Evolutionary conservation across 805 yeast species (phyloP), one percentile per base, ranked within the genome.

Genomic region (Zygotorulaspora sp.): DNA sequence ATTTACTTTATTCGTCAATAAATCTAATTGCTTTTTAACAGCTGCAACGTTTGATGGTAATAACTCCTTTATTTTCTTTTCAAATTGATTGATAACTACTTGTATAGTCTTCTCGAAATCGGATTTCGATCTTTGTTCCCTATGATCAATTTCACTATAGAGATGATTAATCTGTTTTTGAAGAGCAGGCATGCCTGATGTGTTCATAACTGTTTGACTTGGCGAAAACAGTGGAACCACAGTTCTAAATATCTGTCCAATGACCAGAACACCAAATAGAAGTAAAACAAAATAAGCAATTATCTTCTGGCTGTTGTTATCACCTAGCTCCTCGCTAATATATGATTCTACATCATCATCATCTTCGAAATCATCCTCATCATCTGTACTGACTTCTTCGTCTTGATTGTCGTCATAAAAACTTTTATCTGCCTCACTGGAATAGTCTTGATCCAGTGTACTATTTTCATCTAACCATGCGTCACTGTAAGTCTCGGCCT

Each of bases 81-180:
- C 65, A 38, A 60, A 58, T 40, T 57, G 60, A 14, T 51, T 41
- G 14, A 60, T 52, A 2, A 56, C 51, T 16, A 55, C 45, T 33
- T 55, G 49, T 12, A 60, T 43, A 8, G 55, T 57, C 32, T 50
- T 51, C 35, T 60, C 63, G 15, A 56, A 45, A 28, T 58, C 62
- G 5, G 35, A 33, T 29, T 51, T 50, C 13, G 50, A 45, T 24
- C 41, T 40, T 10, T 45, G 48, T 27, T 58, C 58, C 26, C 53
- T 50, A 10, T 41, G 42, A 21, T 49, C 48, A 15, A 57, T 20
- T 40, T 58, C 62, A 32, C 45, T 47, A 30, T 52, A 54, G 4
- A 60, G 32, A 36, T 54, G 52, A 38, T 57, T 57, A 10, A 60
- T 45, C 35, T 60, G 63, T 17, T 51, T 52, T 37, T 58, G 58